phyloP scores from a whole-genome alignment of 768 basidiomycete species.

The Leccinum uliginosum region DNA sequence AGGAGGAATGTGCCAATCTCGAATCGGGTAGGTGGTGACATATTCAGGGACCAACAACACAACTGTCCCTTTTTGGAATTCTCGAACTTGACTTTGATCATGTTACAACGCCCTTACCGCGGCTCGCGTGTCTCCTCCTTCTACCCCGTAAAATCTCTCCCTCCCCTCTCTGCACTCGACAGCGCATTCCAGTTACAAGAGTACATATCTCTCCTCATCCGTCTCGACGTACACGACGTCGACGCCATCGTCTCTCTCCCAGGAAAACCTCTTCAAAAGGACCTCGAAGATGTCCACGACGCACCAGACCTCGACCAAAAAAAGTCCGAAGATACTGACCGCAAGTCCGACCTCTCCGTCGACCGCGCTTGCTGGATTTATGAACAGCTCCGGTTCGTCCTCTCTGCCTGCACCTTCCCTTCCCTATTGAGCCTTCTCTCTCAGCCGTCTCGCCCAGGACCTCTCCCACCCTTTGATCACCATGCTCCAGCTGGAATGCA shows the following conservation, averaged over 20 bases:
- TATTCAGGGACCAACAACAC: not conserved
- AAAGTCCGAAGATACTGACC: constrained; percentile 26
- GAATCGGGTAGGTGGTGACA: not conserved
- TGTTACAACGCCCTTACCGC: constrained; percentile 54
- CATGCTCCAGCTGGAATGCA: constrained; percentile 83
- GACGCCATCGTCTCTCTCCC: constrained; percentile 77
- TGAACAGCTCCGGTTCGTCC: constrained; percentile 50
- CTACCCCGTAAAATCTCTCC: constrained; percentile 70
- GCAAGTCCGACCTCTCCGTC: constrained; percentile 52
- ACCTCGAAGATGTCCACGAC: constrained; percentile 20
- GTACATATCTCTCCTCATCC: constrained; percentile 85
- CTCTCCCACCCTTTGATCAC: constrained; percentile 82
- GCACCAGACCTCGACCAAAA: constrained; percentile 30
- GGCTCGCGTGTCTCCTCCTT: constrained; percentile 78
- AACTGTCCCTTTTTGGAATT: too few relatives aligned
- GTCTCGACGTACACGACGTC: constrained; percentile 85
- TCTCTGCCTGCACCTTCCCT: not conserved
- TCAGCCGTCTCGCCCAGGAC: constrained; percentile 83
- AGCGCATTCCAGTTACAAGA: constrained; percentile 95
- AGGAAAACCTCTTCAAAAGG: constrained; percentile 35
- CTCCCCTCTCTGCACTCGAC: constrained; percentile 69
- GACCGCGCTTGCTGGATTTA: constrained; percentile 87
- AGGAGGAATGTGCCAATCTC: not conserved
- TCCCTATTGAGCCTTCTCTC: constrained; percentile 1
- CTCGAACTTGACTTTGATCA: not conserved